Percentiles rank a stretch among this genome's conserved stretches.
Evolutionary conservation across 352 stramenopile species (phyloP).

Genomic region (Pythium rishiriense): DNA sequence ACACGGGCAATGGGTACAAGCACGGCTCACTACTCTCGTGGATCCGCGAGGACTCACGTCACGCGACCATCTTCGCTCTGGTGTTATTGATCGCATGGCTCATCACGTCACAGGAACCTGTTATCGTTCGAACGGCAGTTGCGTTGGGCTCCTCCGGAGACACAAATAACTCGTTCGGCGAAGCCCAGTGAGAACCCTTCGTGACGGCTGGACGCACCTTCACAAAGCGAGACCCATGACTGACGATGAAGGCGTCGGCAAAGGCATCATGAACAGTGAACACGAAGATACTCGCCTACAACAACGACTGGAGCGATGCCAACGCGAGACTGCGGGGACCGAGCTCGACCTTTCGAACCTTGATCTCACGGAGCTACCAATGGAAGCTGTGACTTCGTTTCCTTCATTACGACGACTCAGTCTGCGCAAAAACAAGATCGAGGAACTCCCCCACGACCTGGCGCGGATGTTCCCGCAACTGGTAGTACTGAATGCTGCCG

Average conservation of each 20-base stretch:
- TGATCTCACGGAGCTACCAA: conserved; percentile 34
- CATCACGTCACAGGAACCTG: conserved; percentile 33
- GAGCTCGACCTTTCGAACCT: conserved; percentile 54
- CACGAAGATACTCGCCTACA: conserved; percentile 1
- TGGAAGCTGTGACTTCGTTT: conserved; percentile 37
- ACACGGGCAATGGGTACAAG: conserved; percentile 42
- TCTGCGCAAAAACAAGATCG: conserved; percentile 44
- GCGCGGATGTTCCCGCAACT: conserved; percentile 39
- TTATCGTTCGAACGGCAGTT: conserved; percentile 2
- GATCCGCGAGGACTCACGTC: conserved; percentile 66
- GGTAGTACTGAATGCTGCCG: conserved; percentile 36
- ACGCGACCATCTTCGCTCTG: conserved; percentile 57
- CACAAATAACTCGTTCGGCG: conserved; percentile 14
- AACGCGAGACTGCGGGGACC: conserved; percentile 33
- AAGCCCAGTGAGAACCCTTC: too few relatives aligned
- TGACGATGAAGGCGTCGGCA: not conserved
- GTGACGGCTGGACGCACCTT: too few relatives aligned
- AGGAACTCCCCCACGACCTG: conserved; percentile 36
- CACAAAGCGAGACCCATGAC: not conserved
- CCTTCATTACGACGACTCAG: conserved; percentile 48
- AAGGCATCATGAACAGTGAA: not conserved
- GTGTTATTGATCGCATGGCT: conserved; percentile 67
- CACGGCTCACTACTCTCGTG: conserved; percentile 68
- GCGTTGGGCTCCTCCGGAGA: not conserved
- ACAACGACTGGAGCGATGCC: conserved; percentile 26